A percentile compares a stretch with the other conserved stretches of the same genome.
Conservation (phyloP, 2,329 filamentous ascomycete genomes). For the Penicillium sp. region DNA sequence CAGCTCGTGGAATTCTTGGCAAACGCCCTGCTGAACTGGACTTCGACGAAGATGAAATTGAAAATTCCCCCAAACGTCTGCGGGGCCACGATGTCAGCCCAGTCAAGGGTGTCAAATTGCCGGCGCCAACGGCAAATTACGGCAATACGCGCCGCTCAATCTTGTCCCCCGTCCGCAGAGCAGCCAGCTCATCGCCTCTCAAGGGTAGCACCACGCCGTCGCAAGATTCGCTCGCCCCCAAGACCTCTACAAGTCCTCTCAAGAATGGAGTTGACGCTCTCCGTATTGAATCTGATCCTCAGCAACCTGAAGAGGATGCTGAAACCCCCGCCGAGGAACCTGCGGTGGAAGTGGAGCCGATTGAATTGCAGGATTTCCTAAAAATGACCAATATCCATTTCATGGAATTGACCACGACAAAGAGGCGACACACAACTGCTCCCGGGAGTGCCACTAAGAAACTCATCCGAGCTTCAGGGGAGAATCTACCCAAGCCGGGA, state of each 20-base stretch:
- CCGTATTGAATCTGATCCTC: constrained; percentile 32
- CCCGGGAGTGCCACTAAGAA: constrained; percentile 50
- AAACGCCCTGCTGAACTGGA: constrained; percentile 75
- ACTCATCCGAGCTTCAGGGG: constrained; percentile 27
- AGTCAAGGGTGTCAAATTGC: constrained; percentile 72
- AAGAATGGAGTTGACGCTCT: constrained; percentile 23
- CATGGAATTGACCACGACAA: constrained; percentile 97
- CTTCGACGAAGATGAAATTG: constrained; percentile 60
- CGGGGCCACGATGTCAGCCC: constrained; percentile 73
- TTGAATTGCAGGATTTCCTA: constrained; percentile 88
- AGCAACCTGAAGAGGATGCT: constrained; percentile 48
- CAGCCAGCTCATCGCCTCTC: constrained; percentile 33
- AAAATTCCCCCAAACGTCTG: constrained; percentile 62
- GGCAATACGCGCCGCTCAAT: constrained; percentile 64
- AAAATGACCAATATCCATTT: constrained; percentile 96
- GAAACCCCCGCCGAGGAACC: constrained; percentile 47
- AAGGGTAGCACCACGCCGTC: constrained; percentile 56
- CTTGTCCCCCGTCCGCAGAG: constrained; percentile 49
- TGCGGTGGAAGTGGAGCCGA: constrained; percentile 57
- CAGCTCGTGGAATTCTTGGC: constrained; percentile 70
- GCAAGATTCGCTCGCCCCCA: constrained; percentile 41
- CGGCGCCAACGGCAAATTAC: constrained; percentile 67
- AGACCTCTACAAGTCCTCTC: constrained; percentile 33
- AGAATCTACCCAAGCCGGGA: constrained; percentile 28
- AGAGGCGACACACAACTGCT: constrained; percentile 79